Base-by-base conservation (phyloP, 805 yeast genomes). In the Yamadazyma philogaea region DNA sequence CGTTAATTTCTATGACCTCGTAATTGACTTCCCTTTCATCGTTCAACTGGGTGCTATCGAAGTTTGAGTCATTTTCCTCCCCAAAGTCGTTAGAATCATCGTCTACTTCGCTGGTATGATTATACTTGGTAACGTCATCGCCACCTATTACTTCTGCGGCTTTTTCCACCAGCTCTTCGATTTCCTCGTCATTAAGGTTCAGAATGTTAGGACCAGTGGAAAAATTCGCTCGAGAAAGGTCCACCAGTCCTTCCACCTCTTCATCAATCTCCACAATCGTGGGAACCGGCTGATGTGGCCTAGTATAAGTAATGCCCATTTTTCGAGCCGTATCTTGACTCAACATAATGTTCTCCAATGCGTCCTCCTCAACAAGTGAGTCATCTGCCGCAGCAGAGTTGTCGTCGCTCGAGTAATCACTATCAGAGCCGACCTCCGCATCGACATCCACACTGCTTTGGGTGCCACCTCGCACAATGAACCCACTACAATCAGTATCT, bases 1-100 rank as follows among this genome's bases (percentile, higher is more conserved):
- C 66, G 3, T 56, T 50, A 14, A 70, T 53, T 35, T 70, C 74
- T 14, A 69, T 68, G 3, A 67, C 56, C 19, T 63, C 65, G 21
- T 56, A 42, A 27, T 52, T 43, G 2, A 64, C 39, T 42, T 66
- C 75, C 14, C 74, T 50, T 39, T 68, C 74, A 33, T 67, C 66
- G 37, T 70, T 70, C 26, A 69, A 52, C 45, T 69, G 75, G 1
- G 73, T 66, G 19, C 66, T 61, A 40, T 26, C 10, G 24, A 39
- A 39, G 11, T 63, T 17, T 17, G n/a, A 10, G 16, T 16, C 24
- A 10, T 32, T 24, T 12, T 11, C 17, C 24, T 32, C 35, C 12
- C 19, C 16, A 19, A 34, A 21, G 26, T 47, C 46, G 30, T 21
- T 57, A 14, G 37, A 22, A 17, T 32, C 38, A 35, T 49, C 55